Percentiles rank a stretch among this genome's conserved stretches.
Evolutionary conservation across 108 stramenopile species (phyloP).

Genomic region (Seminavis robusta): DNA sequence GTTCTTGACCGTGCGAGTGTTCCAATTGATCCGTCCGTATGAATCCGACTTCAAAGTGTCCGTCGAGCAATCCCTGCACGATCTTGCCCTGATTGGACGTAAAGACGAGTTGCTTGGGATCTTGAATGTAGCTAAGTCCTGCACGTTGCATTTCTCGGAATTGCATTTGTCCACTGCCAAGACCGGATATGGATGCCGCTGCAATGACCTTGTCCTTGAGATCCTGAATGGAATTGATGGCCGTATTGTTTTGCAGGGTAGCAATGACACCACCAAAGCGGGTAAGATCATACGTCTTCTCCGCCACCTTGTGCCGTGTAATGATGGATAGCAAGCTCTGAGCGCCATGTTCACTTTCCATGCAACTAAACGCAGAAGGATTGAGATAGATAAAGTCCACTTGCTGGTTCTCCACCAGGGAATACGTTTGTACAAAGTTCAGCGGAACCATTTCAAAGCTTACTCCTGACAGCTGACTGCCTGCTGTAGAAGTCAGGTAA

Average conservation of each 20-base stretch:
- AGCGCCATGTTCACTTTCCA: conserved; percentile 22
- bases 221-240: conserved; percentile 17
- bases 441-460: too few relatives aligned
- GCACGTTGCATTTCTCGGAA: conserved; percentile 22
- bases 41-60: conserved; percentile 39
- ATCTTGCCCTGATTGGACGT: too few relatives aligned
- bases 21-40: conserved; percentile 31
- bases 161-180: conserved; percentile 34
- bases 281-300: conserved; percentile 18
- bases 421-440: too few relatives aligned
- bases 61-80: conserved; percentile 24
- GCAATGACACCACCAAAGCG: conserved; percentile 32
- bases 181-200: conserved; percentile 21
- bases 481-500: conserved; percentile 32
- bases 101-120: conserved; percentile 28
- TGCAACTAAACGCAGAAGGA: conserved; percentile 21
- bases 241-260: conserved; percentile 3
- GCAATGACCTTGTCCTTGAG: conserved; percentile 27
- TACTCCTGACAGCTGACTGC: too few relatives aligned
- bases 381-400: conserved; percentile 33
- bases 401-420: too few relatives aligned
- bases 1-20: conserved; percentile 2
- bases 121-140: conserved; percentile 25
- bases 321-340: conserved; percentile 21
- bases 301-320: conserved; percentile 11